Base-by-base conservation (phyloP, 768 basidiomycete species). In the Wakefieldia striispora region DNA sequence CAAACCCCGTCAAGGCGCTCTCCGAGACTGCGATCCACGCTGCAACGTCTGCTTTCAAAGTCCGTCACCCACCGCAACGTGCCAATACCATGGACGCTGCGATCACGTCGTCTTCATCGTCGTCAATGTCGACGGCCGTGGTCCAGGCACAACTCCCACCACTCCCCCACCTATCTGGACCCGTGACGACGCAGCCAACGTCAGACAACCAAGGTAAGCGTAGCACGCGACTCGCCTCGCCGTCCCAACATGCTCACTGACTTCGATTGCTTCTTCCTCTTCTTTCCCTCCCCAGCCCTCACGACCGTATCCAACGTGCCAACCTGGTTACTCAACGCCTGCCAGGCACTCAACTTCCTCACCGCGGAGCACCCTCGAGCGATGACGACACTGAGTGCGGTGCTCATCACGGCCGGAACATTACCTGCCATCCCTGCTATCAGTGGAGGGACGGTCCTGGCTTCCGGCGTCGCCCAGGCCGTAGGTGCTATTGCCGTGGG, bases 401-500 rank as follows among this genome's bases (percentile, higher is more conserved):
- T 91, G 45, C 78, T 91, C 51, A 86, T 91, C 62, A 88, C 87
- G 3, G 84, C 84, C 27, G 88, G 88, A 31, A 82, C 84, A 27
- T 73, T 91, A 37, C 88, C 88, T 1, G 70, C 86, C 0, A 78
- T 90, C 27, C 88, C 88, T 19, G 85, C 77, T 2, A 78, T 90
- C 60, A 74, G 74, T 42, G 86, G 87, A 19, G 88, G 88, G 10
- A 83, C 84, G 0, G 72, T 87, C 43, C 73, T 91, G 31, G 88
- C 88, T 10, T 79, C 85, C 14, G 76, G 82, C 12, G 83, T 88
- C 13, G 86, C 81, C 13, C 88, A 90, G 56, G 88, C 88, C 1
- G 82, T 87, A 21, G 88, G 88, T 10, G 86, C 86, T 1, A 82
- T 90, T 50, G 88, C 87, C 1, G 78, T 90, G 3, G 87, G 88